Evolutionary conservation across 2,329 filamentous ascomycete species (phyloP).

Genomic region (Chaetoscypha palmicola): DNA sequence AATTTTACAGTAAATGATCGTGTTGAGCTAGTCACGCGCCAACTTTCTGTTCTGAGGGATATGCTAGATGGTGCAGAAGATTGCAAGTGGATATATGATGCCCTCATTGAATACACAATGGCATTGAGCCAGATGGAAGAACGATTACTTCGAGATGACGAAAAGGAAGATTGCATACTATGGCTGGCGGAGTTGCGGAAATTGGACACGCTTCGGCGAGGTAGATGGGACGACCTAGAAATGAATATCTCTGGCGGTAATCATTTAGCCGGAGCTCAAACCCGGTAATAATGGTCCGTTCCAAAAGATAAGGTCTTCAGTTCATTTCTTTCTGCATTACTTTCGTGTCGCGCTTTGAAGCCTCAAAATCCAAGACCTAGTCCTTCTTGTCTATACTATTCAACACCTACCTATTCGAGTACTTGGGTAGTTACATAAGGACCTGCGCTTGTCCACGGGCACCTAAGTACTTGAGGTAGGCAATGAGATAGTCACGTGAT

Average conservation of each 20-base stretch:
- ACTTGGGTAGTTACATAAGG: too few relatives aligned
- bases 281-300: too few relatives aligned
- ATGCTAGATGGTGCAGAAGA: conserved; percentile 57
- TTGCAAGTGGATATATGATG: conserved; percentile 86
- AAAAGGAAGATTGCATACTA: conserved; percentile 30
- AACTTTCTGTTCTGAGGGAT: conserved; percentile 68
- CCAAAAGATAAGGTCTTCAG: too few relatives aligned
- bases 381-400: too few relatives aligned
- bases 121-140: conserved; percentile 48
- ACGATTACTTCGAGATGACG: conserved; percentile 34
- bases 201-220: conserved; percentile 29
- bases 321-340: too few relatives aligned
- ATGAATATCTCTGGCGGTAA: neutral
- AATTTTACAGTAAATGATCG: conserved; percentile 56
- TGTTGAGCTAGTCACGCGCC: conserved; percentile 56
- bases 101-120: conserved; percentile 67
- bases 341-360: too few relatives aligned
- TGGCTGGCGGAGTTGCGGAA: conserved; percentile 30
- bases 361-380: too few relatives aligned
- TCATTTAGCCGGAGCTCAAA: too few relatives aligned
- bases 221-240: conserved; percentile 31
- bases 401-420: too few relatives aligned
- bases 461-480: too few relatives aligned
- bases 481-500: too few relatives aligned
- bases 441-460: too few relatives aligned